Evolutionary conservation across 2,329 filamentous ascomycete species (phyloP).

Genomic region (Diaporthe batatas): DNA sequence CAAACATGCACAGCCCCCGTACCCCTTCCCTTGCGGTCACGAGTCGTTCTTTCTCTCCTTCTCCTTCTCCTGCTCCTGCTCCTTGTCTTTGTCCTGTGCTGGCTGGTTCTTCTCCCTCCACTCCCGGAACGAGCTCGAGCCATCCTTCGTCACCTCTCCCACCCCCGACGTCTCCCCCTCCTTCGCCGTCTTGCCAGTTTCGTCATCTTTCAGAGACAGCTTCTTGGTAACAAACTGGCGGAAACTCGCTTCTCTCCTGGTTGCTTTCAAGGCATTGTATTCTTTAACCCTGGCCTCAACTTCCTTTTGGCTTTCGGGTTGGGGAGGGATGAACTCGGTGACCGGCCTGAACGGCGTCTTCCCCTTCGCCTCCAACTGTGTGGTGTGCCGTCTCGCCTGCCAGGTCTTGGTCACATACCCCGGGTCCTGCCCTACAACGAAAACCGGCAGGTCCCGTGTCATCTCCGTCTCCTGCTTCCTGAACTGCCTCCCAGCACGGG

Average conservation of each 20-base stretch:
- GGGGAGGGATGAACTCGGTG: too few relatives aligned
- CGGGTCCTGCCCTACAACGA: conserved; percentile 59
- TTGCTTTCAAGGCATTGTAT: too few relatives aligned
- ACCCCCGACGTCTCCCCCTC: not conserved
- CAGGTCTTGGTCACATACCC: too few relatives aligned
- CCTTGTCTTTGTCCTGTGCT: not conserved
- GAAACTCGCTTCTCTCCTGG: too few relatives aligned
- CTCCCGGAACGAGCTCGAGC: conserved; percentile 36
- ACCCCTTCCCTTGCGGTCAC: not conserved
- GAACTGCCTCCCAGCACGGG: conserved; percentile 68
- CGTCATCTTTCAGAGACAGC: not conserved
- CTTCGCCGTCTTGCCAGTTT: not conserved
- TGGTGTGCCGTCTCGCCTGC: not conserved
- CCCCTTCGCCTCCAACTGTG: not conserved
- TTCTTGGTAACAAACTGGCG: too few relatives aligned
- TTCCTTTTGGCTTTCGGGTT: not conserved
- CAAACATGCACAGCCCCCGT: not conserved
- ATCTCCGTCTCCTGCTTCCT: conserved; percentile 67
- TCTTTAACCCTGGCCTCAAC: not conserved
- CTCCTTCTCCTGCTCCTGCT: conserved; percentile 1
- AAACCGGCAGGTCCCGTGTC: conserved; percentile 61
- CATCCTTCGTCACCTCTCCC: conserved; percentile 6
- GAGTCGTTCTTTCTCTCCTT: not conserved
- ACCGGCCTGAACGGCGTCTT: not conserved
- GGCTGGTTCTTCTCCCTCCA: conserved; percentile 38